These are phyloP conservation scores for Colletotrichum lindemuthianum DNA, from an alignment of 2,329 filamentous ascomycete species.

Conservation along the genomic window DNA sequence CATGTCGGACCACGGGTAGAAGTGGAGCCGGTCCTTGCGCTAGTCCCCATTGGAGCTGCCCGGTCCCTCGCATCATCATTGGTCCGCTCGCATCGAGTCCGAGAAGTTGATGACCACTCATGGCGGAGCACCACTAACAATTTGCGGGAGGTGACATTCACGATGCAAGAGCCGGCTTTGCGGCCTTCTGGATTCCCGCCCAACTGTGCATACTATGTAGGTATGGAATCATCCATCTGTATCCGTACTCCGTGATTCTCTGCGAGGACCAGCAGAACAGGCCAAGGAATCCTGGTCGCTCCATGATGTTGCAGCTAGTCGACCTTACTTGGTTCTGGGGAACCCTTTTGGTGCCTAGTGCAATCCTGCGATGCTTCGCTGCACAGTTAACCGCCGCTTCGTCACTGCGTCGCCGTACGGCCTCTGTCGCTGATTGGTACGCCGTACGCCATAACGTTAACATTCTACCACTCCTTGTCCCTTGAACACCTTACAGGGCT, in stretches of 20 bases:
- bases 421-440: neutral
- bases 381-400: neutral
- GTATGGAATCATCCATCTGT: too few relatives aligned
- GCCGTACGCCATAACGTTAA: neutral
- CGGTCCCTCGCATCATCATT: neutral
- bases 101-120: conserved; percentile 4
- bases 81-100: conserved; percentile 12
- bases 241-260: too few relatives aligned
- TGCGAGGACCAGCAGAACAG: too few relatives aligned
- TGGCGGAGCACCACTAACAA: neutral
- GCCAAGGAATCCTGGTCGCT: too few relatives aligned
- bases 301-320: too few relatives aligned
- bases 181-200: neutral
- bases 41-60: too few relatives aligned
- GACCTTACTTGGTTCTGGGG: too few relatives aligned
- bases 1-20: too few relatives aligned
- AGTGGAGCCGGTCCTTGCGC: too few relatives aligned
- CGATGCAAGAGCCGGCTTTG: neutral
- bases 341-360: too few relatives aligned
- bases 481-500: neutral
- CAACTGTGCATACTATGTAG: neutral
- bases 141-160: neutral
- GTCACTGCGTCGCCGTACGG: neutral
- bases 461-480: neutral
- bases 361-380: neutral